Evolutionary conservation across 108 stramenopile species (phyloP), one percentile per base, ranked within the genome.

Genomic region (Chaetoceros tenuissimus): DNA sequence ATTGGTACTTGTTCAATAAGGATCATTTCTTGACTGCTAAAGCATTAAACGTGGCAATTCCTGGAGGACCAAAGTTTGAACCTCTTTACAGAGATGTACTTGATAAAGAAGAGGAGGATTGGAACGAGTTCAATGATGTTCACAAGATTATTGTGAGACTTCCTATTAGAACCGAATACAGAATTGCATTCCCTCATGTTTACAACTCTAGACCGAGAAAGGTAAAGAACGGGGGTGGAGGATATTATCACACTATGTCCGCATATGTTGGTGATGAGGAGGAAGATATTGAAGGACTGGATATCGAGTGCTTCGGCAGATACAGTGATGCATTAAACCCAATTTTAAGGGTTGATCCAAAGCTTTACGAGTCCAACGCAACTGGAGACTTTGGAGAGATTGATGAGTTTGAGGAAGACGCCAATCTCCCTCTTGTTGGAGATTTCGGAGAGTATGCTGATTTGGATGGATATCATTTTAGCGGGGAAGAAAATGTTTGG

Each of bases 81-180:
- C 98, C 98, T 1, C 80, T 99, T 23, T 98, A 85, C 69, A 87
- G 95, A 18, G 97, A 97, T 75, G 89, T 85, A n/a, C 78, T 82
- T 31, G 89, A 88, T 28, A 71, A 80, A 25, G 93, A 96, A 48
- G 97, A 98, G 53, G 96, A 97, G 62, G 98, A 99, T 73, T 99
- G 98, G 98, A 98, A 98, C 69, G 98, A 99, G 65, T 99, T 99
- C 78, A 99, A 99, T 72, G 98, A 99, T 78, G 94, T 99, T 63
- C 85, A 94, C 74, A 98, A 98, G 69, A 95, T 99, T 68, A 92
- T 99, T 71, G 91, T 98, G 64, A 90, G 97, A 22, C 79, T 87
- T 52, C 97, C 93, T 29, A 96, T 99, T 63, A 84, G 98, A 24
- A 95, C 96, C 19, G 98, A 99, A 71, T 99, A 99, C 70, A 79